Evolutionary conservation across 805 yeast genomes (phyloP).

Genomic region (Candida boidinii): DNA sequence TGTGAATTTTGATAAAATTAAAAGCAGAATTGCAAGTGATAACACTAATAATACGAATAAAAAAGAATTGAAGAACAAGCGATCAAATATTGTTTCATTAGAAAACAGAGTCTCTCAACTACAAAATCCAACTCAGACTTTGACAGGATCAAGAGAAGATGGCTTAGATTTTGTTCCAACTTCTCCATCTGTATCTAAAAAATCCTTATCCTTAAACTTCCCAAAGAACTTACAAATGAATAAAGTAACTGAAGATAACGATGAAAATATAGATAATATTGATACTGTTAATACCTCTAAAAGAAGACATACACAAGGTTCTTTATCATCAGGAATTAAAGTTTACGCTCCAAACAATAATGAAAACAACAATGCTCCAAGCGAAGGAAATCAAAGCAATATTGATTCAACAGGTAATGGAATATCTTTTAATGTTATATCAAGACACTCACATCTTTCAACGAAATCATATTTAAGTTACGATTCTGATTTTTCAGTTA

Average conservation of each 20-base stretch:
- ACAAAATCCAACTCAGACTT: no score
- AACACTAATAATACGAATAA: not conserved
- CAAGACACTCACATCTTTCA: slow-evolving; percentile 31
- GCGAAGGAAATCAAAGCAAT: no score
- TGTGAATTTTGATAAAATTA: no score
- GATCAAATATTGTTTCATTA: no score
- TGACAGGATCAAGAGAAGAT: no score
- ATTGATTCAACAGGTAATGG: slow-evolving; percentile 4
- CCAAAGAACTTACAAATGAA: not conserved
- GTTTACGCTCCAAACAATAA: not conserved
- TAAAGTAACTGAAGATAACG: slow-evolving; percentile 4
- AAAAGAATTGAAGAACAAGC: no score
- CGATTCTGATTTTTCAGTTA: slow-evolving; percentile 43
- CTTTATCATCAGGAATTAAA: not conserved
- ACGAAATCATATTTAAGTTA: slow-evolving; percentile 48
- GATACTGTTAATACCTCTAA: no score
- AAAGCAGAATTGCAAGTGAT: no score
- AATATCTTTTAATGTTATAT: slow-evolving; percentile 21
- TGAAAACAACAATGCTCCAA: no score
- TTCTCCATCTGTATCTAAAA: no score
- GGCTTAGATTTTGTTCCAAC: no score
- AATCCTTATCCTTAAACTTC: not conserved
- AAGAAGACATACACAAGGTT: not conserved
- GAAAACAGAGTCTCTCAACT: no score
- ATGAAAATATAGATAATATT: slow-evolving; percentile 6